These are phyloP conservation scores for Moricandia moricandioides DNA, from an alignment of 345 rosid genomes.

Conservation along the genomic window DNA sequence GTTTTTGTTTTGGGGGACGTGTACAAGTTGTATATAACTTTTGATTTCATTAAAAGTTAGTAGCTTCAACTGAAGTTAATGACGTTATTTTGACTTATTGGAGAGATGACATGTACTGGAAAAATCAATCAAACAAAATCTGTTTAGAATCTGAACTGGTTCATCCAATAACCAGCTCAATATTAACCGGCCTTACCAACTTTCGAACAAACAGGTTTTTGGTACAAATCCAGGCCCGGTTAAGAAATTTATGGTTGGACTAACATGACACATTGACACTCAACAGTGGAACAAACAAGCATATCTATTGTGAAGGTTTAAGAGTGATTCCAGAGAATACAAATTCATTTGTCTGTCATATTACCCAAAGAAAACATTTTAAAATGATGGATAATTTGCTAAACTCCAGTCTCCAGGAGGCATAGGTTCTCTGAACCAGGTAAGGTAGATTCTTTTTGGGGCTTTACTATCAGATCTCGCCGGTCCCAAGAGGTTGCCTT, in stretches of 20 bases:
- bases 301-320: conserved; percentile 12
- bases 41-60: background rate
- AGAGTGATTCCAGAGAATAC: conserved; percentile 3
- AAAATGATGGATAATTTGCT: background rate
- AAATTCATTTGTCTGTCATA: conserved; percentile 3
- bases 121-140: background rate
- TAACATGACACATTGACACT: background rate
- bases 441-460: conserved; percentile 2
- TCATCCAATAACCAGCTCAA: background rate
- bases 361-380: conserved; percentile 1
- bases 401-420: background rate
- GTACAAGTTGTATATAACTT: background rate
- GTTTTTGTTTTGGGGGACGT: background rate
- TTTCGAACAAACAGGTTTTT: background rate
- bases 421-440: background rate
- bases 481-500: conserved; percentile 90
- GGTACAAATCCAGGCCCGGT: background rate
- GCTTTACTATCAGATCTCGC: conserved; percentile 55
- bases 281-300: conserved; percentile 12
- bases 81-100: background rate
- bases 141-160: background rate
- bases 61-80: background rate
- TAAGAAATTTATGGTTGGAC: background rate
- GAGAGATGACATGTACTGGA: too few relatives aligned
- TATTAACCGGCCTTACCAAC: background rate